Evolutionary conservation across 441 rosid genomes (phyloP).

Genomic region (Arabidopsis lyrata): DNA sequence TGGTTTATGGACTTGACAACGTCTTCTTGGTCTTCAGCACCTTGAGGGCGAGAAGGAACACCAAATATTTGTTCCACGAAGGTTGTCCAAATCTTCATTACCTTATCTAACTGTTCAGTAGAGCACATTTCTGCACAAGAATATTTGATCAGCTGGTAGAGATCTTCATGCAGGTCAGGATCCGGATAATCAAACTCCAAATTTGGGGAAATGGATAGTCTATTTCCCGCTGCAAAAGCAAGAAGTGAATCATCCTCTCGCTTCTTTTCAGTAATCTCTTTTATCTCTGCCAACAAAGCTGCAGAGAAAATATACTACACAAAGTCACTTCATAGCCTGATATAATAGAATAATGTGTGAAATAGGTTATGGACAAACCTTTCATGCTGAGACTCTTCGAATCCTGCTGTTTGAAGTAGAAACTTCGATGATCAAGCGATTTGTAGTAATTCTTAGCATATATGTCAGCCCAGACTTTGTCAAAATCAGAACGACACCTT

Average conservation of each 20-base stretch:
- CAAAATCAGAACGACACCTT: constrained; percentile 92
- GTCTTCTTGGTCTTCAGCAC: constrained; percentile 88
- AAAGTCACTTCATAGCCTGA: constrained; percentile 11
- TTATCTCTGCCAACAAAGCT: constrained; percentile 91
- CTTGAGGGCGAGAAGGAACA: constrained; percentile 85
- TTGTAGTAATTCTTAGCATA: constrained; percentile 96
- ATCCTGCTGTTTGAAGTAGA: constrained; percentile 98
- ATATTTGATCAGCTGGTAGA: constrained; percentile 93
- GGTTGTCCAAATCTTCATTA: constrained; percentile 91
- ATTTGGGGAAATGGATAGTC: constrained; percentile 68
- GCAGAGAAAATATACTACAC: constrained; percentile 44
- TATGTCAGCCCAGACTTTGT: constrained; percentile 99
- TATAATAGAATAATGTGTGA: neutral
- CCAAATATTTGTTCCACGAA: constrained; percentile 92
- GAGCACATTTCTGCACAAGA: constrained; percentile 96
- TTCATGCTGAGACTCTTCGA: constrained; percentile 91
- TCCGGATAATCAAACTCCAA: constrained; percentile 87
- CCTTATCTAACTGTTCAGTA: constrained; percentile 87
- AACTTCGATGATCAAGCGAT: constrained; percentile 98
- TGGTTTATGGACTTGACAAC: constrained; percentile 66
- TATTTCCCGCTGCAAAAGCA: constrained; percentile 87
- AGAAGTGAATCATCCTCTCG: constrained; percentile 85
- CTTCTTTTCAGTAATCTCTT: constrained; percentile 87
- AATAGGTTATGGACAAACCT: constrained; percentile 54
- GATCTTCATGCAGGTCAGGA: constrained; percentile 90